Evolutionary conservation across 108 stramenopile genomes (phyloP).

Genomic region (Nannochloropsis gaditana): DNA sequence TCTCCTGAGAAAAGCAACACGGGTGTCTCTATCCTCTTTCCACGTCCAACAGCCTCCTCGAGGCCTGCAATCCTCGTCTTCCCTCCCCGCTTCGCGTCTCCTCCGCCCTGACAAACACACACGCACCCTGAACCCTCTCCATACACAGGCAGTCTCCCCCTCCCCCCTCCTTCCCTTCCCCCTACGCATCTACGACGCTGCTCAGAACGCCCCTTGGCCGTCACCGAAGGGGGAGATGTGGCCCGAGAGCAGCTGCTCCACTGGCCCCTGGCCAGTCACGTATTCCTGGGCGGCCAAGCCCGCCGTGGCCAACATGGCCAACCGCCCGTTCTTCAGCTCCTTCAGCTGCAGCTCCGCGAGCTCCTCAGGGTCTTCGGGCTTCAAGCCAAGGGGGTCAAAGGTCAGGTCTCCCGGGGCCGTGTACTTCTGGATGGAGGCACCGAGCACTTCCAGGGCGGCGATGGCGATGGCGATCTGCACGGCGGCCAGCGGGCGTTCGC

Average conservation of each 20-base stretch:
- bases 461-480: slow-evolving; percentile 18
- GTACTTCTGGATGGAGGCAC: slow-evolving; percentile 15
- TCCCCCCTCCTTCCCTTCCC: background rate
- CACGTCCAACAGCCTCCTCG: too few relatives aligned
- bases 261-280: slow-evolving; percentile 41
- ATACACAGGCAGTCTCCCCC: background rate
- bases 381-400: background rate
- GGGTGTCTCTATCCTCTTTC: too few relatives aligned
- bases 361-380: slow-evolving; percentile 41
- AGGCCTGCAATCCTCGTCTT: too few relatives aligned
- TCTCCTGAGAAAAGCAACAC: too few relatives aligned
- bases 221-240: slow-evolving; percentile 50
- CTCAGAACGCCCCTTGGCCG: slow-evolving; percentile 47
- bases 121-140: too few relatives aligned
- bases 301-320: slow-evolving; percentile 43
- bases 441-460: slow-evolving; percentile 21
- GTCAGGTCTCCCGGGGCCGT: slow-evolving; percentile 12
- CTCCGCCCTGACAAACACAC: too few relatives aligned
- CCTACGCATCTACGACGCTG: background rate
- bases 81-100: too few relatives aligned
- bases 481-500: slow-evolving; percentile 7
- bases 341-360: slow-evolving; percentile 50
- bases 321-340: slow-evolving; percentile 54
- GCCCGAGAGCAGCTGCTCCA: slow-evolving; percentile 46
- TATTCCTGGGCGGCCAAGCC: slow-evolving; percentile 31